Conservation (phyloP, 2,329 filamentous ascomycete genomes). For the Lasiodiplodia gonubiensis region DNA sequence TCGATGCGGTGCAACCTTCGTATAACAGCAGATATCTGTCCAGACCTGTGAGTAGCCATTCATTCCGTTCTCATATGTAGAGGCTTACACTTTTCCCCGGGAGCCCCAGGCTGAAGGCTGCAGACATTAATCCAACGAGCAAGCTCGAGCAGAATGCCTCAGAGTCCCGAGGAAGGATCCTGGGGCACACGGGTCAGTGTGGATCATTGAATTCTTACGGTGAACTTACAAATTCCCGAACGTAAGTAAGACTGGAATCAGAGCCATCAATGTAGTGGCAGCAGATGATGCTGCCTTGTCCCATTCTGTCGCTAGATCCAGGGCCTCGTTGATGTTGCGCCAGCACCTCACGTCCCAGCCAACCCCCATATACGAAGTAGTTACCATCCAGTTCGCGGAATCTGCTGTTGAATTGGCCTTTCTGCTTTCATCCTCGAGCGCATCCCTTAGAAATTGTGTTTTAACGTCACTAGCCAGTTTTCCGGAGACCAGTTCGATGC, state of each 20-base stretch:
- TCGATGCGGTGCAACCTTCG: slow-evolving; percentile 1
- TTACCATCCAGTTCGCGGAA: background rate
- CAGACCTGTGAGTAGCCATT: background rate
- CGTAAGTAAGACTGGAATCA: slow-evolving; percentile 1
- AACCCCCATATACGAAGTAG: background rate
- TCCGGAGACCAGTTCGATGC: too few species aligned
- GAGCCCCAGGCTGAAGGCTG: background rate
- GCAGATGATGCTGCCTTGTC: slow-evolving; percentile 10
- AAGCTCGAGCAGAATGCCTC: slow-evolving; percentile 5
- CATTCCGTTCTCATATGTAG: background rate
- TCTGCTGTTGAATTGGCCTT: background rate
- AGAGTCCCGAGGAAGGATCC: background rate
- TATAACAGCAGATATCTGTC: background rate
- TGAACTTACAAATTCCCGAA: background rate
- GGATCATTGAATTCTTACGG: too few species aligned
- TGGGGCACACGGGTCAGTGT: background rate
- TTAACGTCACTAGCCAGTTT: too few species aligned
- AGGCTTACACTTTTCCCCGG: background rate
- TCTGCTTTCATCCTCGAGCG: background rate
- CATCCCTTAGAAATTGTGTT: background rate
- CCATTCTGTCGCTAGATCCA: background rate
- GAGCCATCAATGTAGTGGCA: slow-evolving; percentile 2
- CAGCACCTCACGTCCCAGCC: background rate
- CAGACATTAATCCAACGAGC: slow-evolving; percentile 7
- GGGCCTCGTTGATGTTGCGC: background rate